These are phyloP conservation scores for Glebionis coronaria DNA, from an alignment of 129 eudicot genomes.

Conservation along the genomic window DNA sequence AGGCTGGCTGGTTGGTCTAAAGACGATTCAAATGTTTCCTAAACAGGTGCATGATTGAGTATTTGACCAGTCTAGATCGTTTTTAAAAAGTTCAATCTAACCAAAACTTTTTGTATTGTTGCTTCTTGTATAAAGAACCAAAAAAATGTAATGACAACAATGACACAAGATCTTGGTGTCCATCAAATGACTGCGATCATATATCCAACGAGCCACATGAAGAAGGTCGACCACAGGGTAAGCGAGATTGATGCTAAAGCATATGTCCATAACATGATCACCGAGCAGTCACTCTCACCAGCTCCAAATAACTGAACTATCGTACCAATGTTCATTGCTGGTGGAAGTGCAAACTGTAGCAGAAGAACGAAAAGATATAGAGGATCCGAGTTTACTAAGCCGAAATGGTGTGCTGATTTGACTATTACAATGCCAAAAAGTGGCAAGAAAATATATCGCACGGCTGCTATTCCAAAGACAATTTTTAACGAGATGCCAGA, in stretches of 20 bases:
- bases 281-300: slow-evolving; percentile 58
- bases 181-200: background rate
- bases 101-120: no score
- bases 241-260: slow-evolving; percentile 46
- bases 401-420: slow-evolving; percentile 38
- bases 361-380: slow-evolving; percentile 60
- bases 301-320: slow-evolving; percentile 49
- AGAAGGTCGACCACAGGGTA: slow-evolving; percentile 51
- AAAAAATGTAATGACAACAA: background rate
- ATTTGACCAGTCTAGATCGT: no score
- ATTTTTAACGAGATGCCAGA: slow-evolving; percentile 35
- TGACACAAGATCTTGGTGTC: no score
- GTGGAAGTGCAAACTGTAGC: slow-evolving; percentile 57
- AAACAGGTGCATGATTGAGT: no score
- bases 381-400: slow-evolving; percentile 43
- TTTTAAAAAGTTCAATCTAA: no score
- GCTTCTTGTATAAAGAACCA: no score
- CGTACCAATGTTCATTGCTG: slow-evolving; percentile 32
- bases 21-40: no score
- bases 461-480: slow-evolving; percentile 37
- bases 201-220: slow-evolving; percentile 58
- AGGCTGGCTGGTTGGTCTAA: no score
- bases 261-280: slow-evolving; percentile 54
- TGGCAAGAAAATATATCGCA: slow-evolving; percentile 46
- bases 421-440: slow-evolving; percentile 42